Conservation (phyloP, 75 land plant species). For the Cryptomeria japonica region DNA sequence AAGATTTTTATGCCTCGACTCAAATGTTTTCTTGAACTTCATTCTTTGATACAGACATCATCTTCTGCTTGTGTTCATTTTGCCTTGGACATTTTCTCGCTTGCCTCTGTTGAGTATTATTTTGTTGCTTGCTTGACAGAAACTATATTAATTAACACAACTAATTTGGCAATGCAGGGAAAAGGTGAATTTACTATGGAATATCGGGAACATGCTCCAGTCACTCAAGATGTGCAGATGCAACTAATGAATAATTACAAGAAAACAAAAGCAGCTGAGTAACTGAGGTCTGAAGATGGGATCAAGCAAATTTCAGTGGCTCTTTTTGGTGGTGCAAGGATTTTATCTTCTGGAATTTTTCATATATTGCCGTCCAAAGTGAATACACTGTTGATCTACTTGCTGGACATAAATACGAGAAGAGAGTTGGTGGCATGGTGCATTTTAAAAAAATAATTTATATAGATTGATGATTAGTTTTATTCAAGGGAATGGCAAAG, state of each 20-base stretch:
- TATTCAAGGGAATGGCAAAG: background rate
- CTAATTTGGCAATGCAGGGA: slow-evolving; percentile 54
- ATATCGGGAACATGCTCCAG: slow-evolving; percentile 83
- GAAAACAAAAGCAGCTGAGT: slow-evolving; percentile 49
- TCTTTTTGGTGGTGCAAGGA: background rate
- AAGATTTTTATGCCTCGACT: too few species aligned
- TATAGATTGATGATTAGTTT: background rate
- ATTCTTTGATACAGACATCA: background rate
- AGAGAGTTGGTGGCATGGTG: background rate
- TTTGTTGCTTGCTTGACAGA: slow-evolving; percentile 1
- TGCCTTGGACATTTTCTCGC: background rate
- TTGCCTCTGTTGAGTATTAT: background rate
- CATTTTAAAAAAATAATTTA: background rate
- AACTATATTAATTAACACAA: background rate
- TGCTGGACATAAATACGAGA: background rate
- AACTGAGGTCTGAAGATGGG: background rate
- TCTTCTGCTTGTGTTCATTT: background rate
- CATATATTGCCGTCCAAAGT: background rate
- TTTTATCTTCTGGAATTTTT: background rate
- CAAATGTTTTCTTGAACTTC: background rate
- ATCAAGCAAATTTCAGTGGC: background rate
- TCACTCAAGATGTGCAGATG: slow-evolving; percentile 82
- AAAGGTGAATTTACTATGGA: slow-evolving; percentile 99
- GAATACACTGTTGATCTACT: background rate
- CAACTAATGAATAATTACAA: slow-evolving; percentile 73